Conservation (phyloP, 2,329 filamentous ascomycete genomes). For the Colletotrichum endophyticum region DNA sequence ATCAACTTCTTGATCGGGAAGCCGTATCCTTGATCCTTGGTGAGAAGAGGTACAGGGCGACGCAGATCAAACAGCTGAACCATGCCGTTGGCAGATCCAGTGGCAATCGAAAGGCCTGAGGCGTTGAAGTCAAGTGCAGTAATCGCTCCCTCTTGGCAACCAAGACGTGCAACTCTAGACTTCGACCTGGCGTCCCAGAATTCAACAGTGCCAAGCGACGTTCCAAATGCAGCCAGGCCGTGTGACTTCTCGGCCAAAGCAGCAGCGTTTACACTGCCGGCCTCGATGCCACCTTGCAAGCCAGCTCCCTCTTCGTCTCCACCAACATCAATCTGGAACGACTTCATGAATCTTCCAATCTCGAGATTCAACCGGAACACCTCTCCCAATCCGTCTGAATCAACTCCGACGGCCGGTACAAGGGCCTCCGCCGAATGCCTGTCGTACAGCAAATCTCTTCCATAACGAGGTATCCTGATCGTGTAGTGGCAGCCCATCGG, state of each 20-base stretch:
- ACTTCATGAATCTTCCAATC: conserved; percentile 90
- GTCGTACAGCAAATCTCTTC: conserved; percentile 87
- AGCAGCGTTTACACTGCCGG: conserved; percentile 85
- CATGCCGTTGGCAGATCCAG: conserved; percentile 86
- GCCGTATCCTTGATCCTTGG: conserved; percentile 95
- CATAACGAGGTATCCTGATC: conserved; percentile 90
- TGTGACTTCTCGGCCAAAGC: conserved; percentile 89
- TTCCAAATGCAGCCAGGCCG: conserved; percentile 91
- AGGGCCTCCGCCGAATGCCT: conserved; percentile 82
- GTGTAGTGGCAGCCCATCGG: conserved; percentile 86
- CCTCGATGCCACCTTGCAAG: conserved; percentile 84
- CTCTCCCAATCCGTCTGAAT: conserved; percentile 84
- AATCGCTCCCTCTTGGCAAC: conserved; percentile 72
- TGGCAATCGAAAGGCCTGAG: conserved; percentile 83
- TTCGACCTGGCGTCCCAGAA: conserved; percentile 93
- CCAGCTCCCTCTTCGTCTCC: conserved; percentile 76
- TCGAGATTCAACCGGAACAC: conserved; percentile 94
- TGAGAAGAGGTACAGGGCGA: conserved; percentile 82
- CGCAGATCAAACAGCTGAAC: conserved; percentile 92
- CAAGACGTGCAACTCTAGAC: conserved; percentile 78
- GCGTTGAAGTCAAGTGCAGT: conserved; percentile 87
- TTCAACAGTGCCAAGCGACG: conserved; percentile 92
- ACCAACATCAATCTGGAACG: conserved; percentile 89
- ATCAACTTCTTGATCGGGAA: conserved; percentile 88
- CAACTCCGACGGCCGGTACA: conserved; percentile 86